A percentile compares a stretch with the other conserved stretches of the same genome.
Conservation (phyloP, 2,329 filamentous ascomycete genomes). For the Ustilaginoidea virens region DNA sequence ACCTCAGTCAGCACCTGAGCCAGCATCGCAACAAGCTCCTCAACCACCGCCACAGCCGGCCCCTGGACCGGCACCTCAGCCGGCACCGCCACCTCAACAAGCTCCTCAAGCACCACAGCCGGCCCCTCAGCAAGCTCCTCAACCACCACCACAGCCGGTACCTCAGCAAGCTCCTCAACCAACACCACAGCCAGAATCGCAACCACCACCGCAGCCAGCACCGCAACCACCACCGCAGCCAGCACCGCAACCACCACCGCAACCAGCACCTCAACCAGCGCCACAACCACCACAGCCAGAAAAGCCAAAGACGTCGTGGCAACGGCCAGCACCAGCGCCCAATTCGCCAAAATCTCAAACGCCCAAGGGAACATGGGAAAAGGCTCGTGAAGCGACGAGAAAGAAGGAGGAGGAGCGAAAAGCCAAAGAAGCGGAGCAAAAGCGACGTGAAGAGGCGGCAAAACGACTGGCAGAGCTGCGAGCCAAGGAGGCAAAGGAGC, state of each 20-base stretch:
- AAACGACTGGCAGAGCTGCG: constrained; percentile 36
- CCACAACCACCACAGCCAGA: constrained; percentile 6
- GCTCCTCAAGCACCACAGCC: not conserved
- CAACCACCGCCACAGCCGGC: not conserved
- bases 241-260: constrained; percentile 3
- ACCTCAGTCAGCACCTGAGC: too few species aligned
- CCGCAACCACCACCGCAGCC: not conserved
- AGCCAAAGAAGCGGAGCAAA: constrained; percentile 43
- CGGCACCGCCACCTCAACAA: constrained; percentile 2
- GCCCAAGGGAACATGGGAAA: constrained; percentile 46
- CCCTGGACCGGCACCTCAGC: constrained; percentile 3
- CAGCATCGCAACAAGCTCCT: too few species aligned
- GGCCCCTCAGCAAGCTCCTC: constrained; percentile 4
- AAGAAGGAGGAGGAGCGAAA: constrained; percentile 49
- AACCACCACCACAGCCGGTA: constrained; percentile 1
- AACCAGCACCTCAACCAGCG: constrained; percentile 2
- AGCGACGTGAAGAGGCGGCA: constrained; percentile 39
- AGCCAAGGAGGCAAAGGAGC: constrained; percentile 37
- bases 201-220: constrained; percentile 4
- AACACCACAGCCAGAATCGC: too few species aligned
- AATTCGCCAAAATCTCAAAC: constrained; percentile 7
- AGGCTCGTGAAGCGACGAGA: constrained; percentile 50
- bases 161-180: constrained; percentile 3
- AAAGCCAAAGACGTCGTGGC: constrained; percentile 7
- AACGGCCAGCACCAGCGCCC: constrained; percentile 10